Percentiles rank a stretch among this genome's conserved stretches.
phyloP scores from a whole-genome alignment of 75 land plant species.

The Pinus tabuliformis region DNA sequence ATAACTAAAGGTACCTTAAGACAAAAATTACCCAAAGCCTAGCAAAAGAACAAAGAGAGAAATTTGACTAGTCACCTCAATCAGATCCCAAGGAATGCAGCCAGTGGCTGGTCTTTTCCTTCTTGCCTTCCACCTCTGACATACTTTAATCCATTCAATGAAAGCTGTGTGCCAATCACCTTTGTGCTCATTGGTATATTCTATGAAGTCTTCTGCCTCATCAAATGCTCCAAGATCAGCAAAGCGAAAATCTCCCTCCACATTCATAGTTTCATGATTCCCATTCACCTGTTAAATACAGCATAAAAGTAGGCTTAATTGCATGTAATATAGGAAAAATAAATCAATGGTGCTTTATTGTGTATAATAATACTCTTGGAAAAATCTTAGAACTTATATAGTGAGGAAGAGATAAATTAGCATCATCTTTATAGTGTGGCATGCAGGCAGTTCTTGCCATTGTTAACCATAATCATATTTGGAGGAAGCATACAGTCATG shows the following conservation, averaged over 20 bases:
- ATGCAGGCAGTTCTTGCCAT: not conserved
- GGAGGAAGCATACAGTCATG: not conserved
- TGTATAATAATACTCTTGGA: not conserved
- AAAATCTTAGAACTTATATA: not conserved
- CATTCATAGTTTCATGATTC: slow-evolving; percentile 98
- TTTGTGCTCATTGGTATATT: slow-evolving; percentile 42
- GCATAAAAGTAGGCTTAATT: not conserved
- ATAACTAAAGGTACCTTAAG: not conserved
- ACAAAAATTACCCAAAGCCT: not conserved
- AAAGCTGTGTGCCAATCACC: slow-evolving; percentile 78
- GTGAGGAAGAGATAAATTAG: not conserved
- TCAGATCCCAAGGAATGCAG: slow-evolving; percentile 73
- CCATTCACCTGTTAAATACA: slow-evolving; percentile 67
- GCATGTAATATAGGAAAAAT: not conserved
- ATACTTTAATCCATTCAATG: slow-evolving; percentile 53
- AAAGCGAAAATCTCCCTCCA: slow-evolving; percentile 90
- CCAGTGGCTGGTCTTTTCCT: slow-evolving; percentile 15
- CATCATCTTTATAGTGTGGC: not conserved
- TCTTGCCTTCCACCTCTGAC: slow-evolving; percentile 44
- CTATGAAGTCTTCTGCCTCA: slow-evolving; percentile 73
- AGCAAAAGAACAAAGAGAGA: not conserved
- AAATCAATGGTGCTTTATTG: not conserved
- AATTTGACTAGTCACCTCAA: slow-evolving; percentile 47
- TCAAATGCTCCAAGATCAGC: slow-evolving; percentile 75
- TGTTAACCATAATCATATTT: not conserved